Evolutionary conservation across 345 rosid species (phyloP), one percentile per base, ranked within the genome.

Genomic region (Brassica cretica): DNA sequence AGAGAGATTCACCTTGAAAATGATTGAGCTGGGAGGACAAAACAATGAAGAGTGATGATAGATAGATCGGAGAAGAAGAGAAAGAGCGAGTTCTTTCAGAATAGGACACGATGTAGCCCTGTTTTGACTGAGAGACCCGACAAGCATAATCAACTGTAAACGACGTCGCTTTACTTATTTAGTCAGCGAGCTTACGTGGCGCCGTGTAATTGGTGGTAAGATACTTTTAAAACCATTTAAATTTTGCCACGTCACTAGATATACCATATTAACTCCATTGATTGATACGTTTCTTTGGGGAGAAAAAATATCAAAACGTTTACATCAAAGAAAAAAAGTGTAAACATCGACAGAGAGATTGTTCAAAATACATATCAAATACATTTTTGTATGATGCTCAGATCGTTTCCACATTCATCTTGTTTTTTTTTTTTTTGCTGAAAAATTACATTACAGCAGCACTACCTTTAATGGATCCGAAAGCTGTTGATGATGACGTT

Each of bases 121-220:
- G 80, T 75, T 80, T 75, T 64, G 73, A 80, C 80, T 39, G 11
- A 46, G 7, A 46, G 75, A 67, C 55, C 78, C 25, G 81, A 77
- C 84, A 81, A 32, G 6, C 37, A 56, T 62, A 53, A 59, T 64
- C 24, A 69, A 81, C 79, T 73, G 1, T 32, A 73, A 81, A 81
- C 84, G 81, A 73, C 81, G 72, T 77, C 84, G 81, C 16, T 55
- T 44, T 21, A 5, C 30, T 0, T 32, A 9, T 64, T 75, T 76
- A 19, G 80, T 80, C 83, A 75, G 76, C 80, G 64, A 24, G 8
- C 37, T 46, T 46, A 65, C 76, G 76, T 80, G 83, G 80, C 70
- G 14, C 2, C 0, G 11, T 58, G 3, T 66, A 5, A 80, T 80
- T 80, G 80, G 83, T 2, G 0, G 0, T 1, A 8, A 16, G 9